phyloP scores from a whole-genome alignment of 306 rosid genomes.

The Prunus kanzakura region DNA sequence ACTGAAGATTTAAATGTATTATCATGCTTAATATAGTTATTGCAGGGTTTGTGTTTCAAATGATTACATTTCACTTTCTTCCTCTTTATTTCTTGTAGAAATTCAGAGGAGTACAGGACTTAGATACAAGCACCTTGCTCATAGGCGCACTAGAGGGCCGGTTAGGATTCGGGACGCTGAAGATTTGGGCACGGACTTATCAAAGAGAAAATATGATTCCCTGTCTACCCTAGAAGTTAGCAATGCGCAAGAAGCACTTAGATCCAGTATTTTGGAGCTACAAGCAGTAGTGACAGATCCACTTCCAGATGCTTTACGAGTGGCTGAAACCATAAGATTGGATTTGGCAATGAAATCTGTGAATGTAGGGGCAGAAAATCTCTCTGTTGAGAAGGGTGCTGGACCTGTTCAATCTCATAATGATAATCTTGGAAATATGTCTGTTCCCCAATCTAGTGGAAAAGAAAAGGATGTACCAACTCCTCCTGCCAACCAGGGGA shows the following conservation, averaged over 20 bases:
- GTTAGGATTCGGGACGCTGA: slow-evolving; percentile 42
- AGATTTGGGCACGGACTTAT: slow-evolving; percentile 23
- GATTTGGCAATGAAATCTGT: slow-evolving; percentile 35
- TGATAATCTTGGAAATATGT: slow-evolving; percentile 25
- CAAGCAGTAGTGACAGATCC: slow-evolving; percentile 63
- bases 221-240: slow-evolving; percentile 40
- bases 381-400: slow-evolving; percentile 24
- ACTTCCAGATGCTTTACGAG: slow-evolving; percentile 60
- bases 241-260: slow-evolving; percentile 58
- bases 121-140: slow-evolving; percentile 40
- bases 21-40: neutral
- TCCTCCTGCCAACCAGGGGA: slow-evolving; percentile 26
- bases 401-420: slow-evolving; percentile 31
- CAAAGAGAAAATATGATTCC: slow-evolving; percentile 14
- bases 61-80: neutral
- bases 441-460: slow-evolving; percentile 29
- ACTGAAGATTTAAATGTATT: neutral
- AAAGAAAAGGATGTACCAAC: slow-evolving; percentile 20
- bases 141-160: slow-evolving; percentile 42
- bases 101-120: slow-evolving; percentile 21
- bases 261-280: slow-evolving; percentile 55
- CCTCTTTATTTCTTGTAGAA: slow-evolving; percentile 27
- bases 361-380: slow-evolving; percentile 21
- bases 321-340: slow-evolving; percentile 42
- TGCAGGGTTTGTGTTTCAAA: neutral